These are phyloP conservation scores for Rhynchospora tenuis DNA, from an alignment of 176 grass and related monocot species.

Conservation along the genomic window DNA sequence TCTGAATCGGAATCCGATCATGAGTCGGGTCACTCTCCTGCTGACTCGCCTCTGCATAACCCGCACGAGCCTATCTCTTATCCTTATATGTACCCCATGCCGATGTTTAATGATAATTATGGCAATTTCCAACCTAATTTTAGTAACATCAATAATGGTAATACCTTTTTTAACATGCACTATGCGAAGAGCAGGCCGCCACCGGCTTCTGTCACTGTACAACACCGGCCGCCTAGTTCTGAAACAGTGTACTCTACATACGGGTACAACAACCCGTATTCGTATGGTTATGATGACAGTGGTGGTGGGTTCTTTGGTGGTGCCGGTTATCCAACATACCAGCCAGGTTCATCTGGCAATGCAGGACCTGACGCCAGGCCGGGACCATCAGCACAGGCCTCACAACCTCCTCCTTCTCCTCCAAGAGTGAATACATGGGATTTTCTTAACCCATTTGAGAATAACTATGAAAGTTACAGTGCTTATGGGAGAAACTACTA, in stretches of 20 bases:
- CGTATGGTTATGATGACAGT: conserved; percentile 29
- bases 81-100: not conserved
- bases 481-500: conserved; percentile 22
- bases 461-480: conserved; percentile 38
- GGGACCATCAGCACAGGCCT: not conserved
- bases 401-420: conserved; percentile 46
- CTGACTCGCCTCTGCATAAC: conserved; percentile 10
- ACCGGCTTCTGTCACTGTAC: conserved; percentile 39
- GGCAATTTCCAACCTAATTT: conserved; percentile 3
- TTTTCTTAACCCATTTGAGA: conserved; percentile 71
- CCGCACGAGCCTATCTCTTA: not conserved
- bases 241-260: conserved; percentile 35
- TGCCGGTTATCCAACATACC: not conserved
- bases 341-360: not conserved
- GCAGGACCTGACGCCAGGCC: not conserved
- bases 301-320: not conserved
- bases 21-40: not conserved
- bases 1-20: conserved; percentile 4
- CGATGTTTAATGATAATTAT: not conserved
- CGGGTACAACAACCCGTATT: conserved; percentile 21
- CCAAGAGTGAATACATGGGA: conserved; percentile 72
- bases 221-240: conserved; percentile 29
- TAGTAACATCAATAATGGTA: not conserved
- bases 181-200: conserved; percentile 63
- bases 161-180: conserved; percentile 29